Conservation (phyloP, 2,329 filamentous ascomycete genomes). For the Xylariomycetidae sp. region DNA sequence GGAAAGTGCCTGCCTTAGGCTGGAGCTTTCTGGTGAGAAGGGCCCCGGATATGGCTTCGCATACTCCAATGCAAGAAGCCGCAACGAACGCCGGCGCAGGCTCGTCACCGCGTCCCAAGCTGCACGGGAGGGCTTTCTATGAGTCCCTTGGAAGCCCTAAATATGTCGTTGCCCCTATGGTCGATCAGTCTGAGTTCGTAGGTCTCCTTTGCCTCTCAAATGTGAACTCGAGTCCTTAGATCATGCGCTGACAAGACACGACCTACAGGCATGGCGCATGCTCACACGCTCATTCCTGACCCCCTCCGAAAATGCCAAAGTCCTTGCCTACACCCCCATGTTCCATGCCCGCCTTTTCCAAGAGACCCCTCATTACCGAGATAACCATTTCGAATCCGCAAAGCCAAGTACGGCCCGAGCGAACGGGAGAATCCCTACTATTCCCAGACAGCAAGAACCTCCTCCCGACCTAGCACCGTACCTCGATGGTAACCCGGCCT, state of each 20-base stretch:
- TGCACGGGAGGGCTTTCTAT: conserved; percentile 86
- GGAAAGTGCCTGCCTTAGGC: conserved; percentile 13
- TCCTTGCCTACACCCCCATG: conserved; percentile 95
- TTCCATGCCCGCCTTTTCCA: conserved; percentile 86
- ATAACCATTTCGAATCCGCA: conserved; percentile 73
- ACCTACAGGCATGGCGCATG: conserved; percentile 82
- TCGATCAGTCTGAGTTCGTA: conserved; percentile 97
- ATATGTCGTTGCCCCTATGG: conserved; percentile 91
- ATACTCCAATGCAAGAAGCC: no score
- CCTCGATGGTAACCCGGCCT: conserved; percentile 79
- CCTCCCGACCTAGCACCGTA: conserved; percentile 39
- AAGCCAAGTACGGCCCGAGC: conserved; percentile 16
- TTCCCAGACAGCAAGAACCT: no score
- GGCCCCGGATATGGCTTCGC: conserved; percentile 18
- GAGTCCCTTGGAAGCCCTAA: conserved; percentile 91
- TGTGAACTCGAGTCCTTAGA: not conserved
- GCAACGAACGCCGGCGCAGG: no score
- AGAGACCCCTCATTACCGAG: conserved; percentile 71
- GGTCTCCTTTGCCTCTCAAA: conserved; percentile 28
- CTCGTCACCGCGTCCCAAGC: no score
- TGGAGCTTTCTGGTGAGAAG: conserved; percentile 13
- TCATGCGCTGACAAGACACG: conserved; percentile 6
- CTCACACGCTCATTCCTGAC: conserved; percentile 90
- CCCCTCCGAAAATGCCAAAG: conserved; percentile 53
- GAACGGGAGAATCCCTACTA: conserved; percentile 3